Base-by-base conservation (phyloP, 768 basidiomycete species). In the Brasilioporus rufonigricans region DNA sequence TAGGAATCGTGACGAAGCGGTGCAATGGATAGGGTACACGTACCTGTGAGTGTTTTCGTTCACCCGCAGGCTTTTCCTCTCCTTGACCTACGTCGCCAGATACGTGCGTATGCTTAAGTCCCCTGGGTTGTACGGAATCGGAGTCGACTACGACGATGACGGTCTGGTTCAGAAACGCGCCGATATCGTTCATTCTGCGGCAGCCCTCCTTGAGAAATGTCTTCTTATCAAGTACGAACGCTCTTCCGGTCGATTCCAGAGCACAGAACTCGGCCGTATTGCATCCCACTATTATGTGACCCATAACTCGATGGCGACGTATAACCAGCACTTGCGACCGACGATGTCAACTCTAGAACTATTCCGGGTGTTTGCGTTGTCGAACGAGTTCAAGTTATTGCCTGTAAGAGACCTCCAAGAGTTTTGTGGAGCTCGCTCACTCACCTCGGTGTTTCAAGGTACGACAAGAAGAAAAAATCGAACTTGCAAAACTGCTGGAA, bases 21-120 rank as follows among this genome's bases (percentile, higher is more conserved):
- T 98, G 2, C 92, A 97, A 66, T 98, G 95, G 96, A 74, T 97
- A 12, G 94, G 94, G 0, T 97, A 95, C 65, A 95, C 93, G 0
- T 98, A 95, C 70, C 68, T 94, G 89, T 93, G 66, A 63, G 89
- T 79, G 16, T 26, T 47, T 51, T 60, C 19, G 14, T 44, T 50
- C 43, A 29, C 32, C 44, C 18, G 4, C 11, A 31, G 33, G 23
- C 10, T 35, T 19, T 53, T 67, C 18, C 57, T 48, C 26, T 51
- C 5, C 36, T 39, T 60, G 46, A 50, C 32, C 43, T 7, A 4
- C 4, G 10, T 41, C 18, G 11, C 18, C 12, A 95, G 94, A 46
- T 97, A 96, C 65, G 91, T 97, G 11, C 93, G 96, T 44, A 94
- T 97, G 92, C 81, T 98, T 50, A 87, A 86, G 62, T 85, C 87